phyloP scores from a whole-genome alignment of 352 stramenopile genomes.

The Globisporangium iwayamae region DNA sequence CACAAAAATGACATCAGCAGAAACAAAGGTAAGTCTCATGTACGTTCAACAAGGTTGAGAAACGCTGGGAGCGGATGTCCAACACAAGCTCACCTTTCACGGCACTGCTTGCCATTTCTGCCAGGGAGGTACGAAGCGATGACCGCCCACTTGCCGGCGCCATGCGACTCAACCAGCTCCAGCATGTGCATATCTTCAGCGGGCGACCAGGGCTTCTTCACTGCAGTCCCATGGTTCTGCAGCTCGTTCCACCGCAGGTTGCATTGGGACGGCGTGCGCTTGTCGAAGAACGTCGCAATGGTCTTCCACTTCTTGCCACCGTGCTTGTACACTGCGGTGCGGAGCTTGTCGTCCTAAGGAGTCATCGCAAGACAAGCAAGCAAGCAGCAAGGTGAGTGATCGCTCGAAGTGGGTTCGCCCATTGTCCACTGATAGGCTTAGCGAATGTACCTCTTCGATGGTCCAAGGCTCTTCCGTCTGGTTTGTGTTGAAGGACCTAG shows the following conservation, averaged over 20 bases:
- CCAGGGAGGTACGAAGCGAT: constrained; percentile 81
- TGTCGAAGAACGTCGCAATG: constrained; percentile 50
- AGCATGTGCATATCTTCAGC: constrained; percentile 66
- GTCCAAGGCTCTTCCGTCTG: constrained; percentile 10
- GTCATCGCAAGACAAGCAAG: neutral
- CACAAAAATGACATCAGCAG: neutral
- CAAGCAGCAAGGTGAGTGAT: neutral
- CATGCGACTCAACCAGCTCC: constrained; percentile 50
- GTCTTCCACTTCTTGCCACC: constrained; percentile 82
- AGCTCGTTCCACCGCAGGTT: constrained; percentile 69
- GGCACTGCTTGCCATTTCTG: constrained; percentile 87
- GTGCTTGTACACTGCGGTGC: constrained; percentile 60
- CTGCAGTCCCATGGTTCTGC: constrained; percentile 50
- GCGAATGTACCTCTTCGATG: constrained; percentile 10
- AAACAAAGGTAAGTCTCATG: neutral
- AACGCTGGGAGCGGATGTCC: neutral
- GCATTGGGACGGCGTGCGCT: constrained; percentile 47
- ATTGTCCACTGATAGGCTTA: neutral
- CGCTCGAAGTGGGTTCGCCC: neutral
- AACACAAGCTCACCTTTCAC: constrained; percentile 48
- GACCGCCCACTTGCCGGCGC: constrained; percentile 71
- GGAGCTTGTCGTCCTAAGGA: constrained; percentile 62
- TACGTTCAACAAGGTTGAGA: neutral
- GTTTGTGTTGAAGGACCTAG: constrained; percentile 1
- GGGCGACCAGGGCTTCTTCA: constrained; percentile 65